phyloP scores from a whole-genome alignment of 2,329 filamentous ascomycete species.

The Cladosporium phlei region DNA sequence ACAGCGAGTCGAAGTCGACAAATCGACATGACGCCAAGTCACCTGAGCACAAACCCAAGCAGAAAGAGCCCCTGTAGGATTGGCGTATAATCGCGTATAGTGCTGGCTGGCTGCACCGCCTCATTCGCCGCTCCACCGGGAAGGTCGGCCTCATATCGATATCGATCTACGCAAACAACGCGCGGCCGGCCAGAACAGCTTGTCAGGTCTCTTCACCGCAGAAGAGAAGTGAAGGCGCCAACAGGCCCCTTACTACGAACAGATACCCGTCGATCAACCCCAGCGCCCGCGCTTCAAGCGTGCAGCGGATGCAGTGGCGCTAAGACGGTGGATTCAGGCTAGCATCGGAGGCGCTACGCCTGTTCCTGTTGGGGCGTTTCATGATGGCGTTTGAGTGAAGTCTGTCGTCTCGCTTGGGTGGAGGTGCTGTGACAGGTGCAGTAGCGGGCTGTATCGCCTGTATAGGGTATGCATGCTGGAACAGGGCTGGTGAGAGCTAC shows the following conservation, averaged over 20 bases:
- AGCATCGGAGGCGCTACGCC: not conserved
- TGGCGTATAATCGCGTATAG: too few species aligned
- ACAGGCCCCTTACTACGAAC: too few species aligned
- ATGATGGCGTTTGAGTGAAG: conserved; percentile 1
- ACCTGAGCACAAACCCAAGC: not conserved
- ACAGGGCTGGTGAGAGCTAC: too few species aligned
- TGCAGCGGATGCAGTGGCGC: conserved; percentile 3
- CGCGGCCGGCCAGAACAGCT: not conserved
- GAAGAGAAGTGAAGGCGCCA: not conserved
- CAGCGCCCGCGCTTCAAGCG: conserved; percentile 13
- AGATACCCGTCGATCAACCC: conserved; percentile 7
- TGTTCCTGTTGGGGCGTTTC: conserved; percentile 12
- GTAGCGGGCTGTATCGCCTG: too few species aligned
- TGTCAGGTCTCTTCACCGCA: conserved; percentile 10
- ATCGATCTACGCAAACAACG: conserved; percentile 4
- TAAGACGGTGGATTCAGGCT: not conserved
- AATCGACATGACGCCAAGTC: not conserved
- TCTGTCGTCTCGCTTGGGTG: too few species aligned
- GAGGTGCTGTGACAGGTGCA: too few species aligned
- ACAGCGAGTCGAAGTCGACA: not conserved
- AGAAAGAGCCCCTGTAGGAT: not conserved
- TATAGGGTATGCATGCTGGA: too few species aligned
- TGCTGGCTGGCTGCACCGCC: conserved; percentile 3
- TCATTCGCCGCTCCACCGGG: not conserved
- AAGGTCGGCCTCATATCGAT: not conserved